A percentile compares a stretch with the other conserved stretches of the same genome.
These are phyloP conservation scores for Ceratobasidium papillatum DNA, from an alignment of 1,284 basidiomycete species.

Conservation along the genomic window DNA sequence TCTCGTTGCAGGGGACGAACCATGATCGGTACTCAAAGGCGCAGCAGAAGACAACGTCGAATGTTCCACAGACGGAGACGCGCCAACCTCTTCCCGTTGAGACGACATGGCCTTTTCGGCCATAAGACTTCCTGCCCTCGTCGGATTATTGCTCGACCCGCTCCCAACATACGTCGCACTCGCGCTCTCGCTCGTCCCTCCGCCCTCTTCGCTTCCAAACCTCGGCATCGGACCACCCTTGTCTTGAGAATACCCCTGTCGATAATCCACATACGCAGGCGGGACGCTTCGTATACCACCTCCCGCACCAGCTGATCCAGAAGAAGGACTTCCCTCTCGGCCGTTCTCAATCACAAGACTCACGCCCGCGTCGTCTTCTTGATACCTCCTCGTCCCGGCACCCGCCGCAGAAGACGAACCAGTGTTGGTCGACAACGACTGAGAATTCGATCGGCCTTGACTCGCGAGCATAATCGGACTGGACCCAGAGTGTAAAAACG, in stretches of 20 bases:
- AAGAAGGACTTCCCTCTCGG: not conserved
- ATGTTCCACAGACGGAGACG: not conserved
- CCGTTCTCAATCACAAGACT: slow-evolving; percentile 28
- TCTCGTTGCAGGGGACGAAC: not conserved
- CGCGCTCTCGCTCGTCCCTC: not conserved
- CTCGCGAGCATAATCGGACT: not conserved
- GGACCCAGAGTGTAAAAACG: not conserved
- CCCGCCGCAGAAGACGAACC: not conserved
- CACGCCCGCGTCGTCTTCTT: slow-evolving; percentile 36
- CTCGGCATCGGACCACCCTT: not conserved
- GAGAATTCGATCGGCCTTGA: slow-evolving; percentile 8
- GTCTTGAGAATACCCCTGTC: not conserved
- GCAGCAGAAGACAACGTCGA: not conserved
- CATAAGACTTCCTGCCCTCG: not conserved
- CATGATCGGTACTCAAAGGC: too few relatives aligned
- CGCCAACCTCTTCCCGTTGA: not conserved
- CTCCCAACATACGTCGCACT: slow-evolving; percentile 23
- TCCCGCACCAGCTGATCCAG: not conserved
- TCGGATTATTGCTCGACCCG: not conserved
- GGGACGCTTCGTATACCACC: slow-evolving; percentile 17
- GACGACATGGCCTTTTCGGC: not conserved
- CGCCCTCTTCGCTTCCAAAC: not conserved
- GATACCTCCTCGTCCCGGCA: not conserved
- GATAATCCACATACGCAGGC: slow-evolving; percentile 38
- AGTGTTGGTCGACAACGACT: not conserved